Base-by-base conservation (phyloP, 306 rosid species). In the Cucurbita maxima region DNA sequence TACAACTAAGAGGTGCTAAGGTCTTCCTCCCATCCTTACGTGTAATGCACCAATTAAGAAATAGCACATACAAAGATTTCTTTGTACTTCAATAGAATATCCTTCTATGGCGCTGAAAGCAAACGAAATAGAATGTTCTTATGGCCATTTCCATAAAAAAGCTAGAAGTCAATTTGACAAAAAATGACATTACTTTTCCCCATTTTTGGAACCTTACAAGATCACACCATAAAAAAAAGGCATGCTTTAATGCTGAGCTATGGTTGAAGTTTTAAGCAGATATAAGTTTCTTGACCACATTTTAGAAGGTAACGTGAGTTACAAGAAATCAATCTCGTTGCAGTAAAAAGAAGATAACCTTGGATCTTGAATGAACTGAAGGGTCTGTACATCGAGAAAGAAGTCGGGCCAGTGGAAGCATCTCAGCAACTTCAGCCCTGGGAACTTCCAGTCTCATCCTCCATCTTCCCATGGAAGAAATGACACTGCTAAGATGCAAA, bases 401-500 rank as follows among this genome's bases (percentile, higher is more conserved):
- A 76, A 90, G 87, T 76, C 98, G 88, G 34, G 95, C 97, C 82
- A 89, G 91, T 75, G 98, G 98, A 87, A 94, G 97, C 90, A 90
- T 86, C 88, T 94, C 98, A 64, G 95, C 90, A 60, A 89, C 89
- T 83, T 94, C 98, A 74, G 96, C 96, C 78, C 86, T 83, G 47
- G 75, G 84, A 77, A 91, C 95, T 81, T 90, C 98, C 63, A 94
- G 87, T 73, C 89, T 89, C 96, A 90, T 87, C 84, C 97, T 86
- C 98, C 98, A 94, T 82, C 98, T 87, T 25, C 98, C 98, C 95
- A 89, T 82, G 16, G 98, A 90, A 73, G 98, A 94, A 81, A 93
- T 87, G 80, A 82, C 90, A 80, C 92, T 90, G 63, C 94, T 84
- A 64, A 94, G 87, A 84, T 87, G 84, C 72, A 87, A 89, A 72